Evolutionary conservation across 352 stramenopile species (phyloP), one percentile per base, ranked within the genome.

Genomic region (Pythium chondricola): DNA sequence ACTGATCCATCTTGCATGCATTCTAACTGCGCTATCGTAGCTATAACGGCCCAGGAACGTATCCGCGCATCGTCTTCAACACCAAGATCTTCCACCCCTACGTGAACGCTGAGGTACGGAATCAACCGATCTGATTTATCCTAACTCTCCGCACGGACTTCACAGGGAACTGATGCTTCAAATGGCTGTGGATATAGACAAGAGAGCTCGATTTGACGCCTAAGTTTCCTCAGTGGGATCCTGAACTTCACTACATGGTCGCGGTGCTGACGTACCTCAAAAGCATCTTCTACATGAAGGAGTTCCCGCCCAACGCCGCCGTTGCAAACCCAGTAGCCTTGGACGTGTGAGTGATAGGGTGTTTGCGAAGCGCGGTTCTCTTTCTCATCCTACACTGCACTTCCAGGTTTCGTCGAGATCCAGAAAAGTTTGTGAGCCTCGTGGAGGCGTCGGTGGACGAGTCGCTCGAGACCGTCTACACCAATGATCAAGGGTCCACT

Each of bases 201-300:
- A 88, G 87, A 49, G 84, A 95, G 52, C 65, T 98, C 24, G 92
- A 98, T 61, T 58, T 98, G 24, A 85, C 79, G 54, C 73, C 78
- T 0, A 91, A 95, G 50, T 98, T 97, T 48, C 87, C 89, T 0
- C 74, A 84, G 43, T 98, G 93, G 93, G 86, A 98, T 56, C 86
- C 90, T 2, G 88, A 93, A 36, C 73, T 93, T 25, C 91, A 98
- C 62, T 98, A 97, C 70, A 90, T 98, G 67, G 87, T 98, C 8
- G 96, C 89, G 10, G 91, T 97, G 32, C 72, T 98, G 32, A 98
- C 94, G 2, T 98, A 97, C 69, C 67, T 98, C 37, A 98, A 98
- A 69, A 96, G 95, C 51, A 97, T 98, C 52, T 98, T 98, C 76
- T 98, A 98, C 74, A 89, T 96, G 66, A 98, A 98, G 61, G 87